Base-by-base conservation (phyloP, 352 stramenopile genomes). In the Phytophthora rubi region DNA sequence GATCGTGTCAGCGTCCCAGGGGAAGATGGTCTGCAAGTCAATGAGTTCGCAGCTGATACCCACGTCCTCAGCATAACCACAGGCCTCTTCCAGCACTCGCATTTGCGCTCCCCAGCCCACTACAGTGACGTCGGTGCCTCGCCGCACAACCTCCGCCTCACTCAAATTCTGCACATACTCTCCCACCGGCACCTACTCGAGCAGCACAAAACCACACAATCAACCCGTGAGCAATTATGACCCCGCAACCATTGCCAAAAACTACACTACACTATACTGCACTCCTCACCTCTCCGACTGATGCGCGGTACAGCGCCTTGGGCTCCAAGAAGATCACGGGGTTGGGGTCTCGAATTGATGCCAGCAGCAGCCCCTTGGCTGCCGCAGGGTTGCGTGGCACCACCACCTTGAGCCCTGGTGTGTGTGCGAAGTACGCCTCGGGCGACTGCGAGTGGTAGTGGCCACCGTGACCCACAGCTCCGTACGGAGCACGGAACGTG, bases 321-420 rank as follows among this genome's bases (percentile, higher is more conserved):
- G 98, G 97, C 75, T 99, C 98, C 45, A 99, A 90, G 77, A 99
- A 99, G 6, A 99, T 74, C 4, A 99, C 97, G 0, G 98, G 98
- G 75, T 99, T 98, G 10, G 94, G 95, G 71, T 98, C 97, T 23
- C 98, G 85, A 76, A 99, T 98, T 3, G 92, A 97, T 35, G 94
- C 91, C 3, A 99, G 79, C 37, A 99, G 81, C 45, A 99, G 79
- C 1, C 97, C 97, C 70, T 99, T 99, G 18, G 97, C 98, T 65
- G 98, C 87, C 54, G 87, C 87, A 0, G 97, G 97, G 57, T 98
- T 93, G 37, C 96, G 87, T 21, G 98, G 97, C 70, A 99, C 98
- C 37, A 99, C 98, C 30, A 91, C 82, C 51, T 99, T 98, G n/a
- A 99, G 76, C 3, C 98, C 98, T 3, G 97, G 97, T 32, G 97